Percentiles rank a stretch among this genome's conserved stretches.
These are phyloP conservation scores for Lasiodiplodia citricola DNA, from an alignment of 2,329 filamentous ascomycete genomes.

Conservation along the genomic window DNA sequence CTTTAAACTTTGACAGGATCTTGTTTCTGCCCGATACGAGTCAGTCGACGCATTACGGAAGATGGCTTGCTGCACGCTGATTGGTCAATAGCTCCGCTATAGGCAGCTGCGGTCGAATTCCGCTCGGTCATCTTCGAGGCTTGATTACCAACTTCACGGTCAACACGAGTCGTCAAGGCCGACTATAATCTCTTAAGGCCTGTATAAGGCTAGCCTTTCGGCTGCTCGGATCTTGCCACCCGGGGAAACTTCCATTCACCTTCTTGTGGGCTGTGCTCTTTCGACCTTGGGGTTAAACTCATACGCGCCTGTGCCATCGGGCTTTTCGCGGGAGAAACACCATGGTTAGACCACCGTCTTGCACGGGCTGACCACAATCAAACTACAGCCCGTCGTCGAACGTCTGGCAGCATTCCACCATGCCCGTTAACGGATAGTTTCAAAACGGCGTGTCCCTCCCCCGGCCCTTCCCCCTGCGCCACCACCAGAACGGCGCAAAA, in stretches of 20 bases:
- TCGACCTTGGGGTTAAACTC: neutral
- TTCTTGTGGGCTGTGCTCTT: neutral
- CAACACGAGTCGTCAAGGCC: neutral
- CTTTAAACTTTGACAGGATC: neutral
- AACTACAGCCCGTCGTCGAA: neutral
- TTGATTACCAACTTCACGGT: neutral
- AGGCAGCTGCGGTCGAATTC: slow-evolving; percentile 6
- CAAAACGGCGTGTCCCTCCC: neutral
- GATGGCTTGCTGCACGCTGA: neutral
- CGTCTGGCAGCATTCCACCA: neutral
- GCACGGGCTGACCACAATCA: neutral
- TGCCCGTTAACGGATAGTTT: neutral
- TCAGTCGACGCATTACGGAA: neutral
- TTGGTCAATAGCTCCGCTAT: neutral
- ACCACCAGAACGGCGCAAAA: neutral
- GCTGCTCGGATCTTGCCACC: neutral
- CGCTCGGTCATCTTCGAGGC: neutral
- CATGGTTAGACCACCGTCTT: neutral
- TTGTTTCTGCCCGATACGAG: neutral
- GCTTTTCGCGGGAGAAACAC: neutral
- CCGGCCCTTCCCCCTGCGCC: neutral
- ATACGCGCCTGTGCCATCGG: neutral
- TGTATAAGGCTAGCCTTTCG: neutral
- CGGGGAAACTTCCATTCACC: neutral
- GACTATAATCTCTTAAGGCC: neutral